Percentiles rank a stretch among this genome's conserved stretches.
Conservation (phyloP, 2,329 filamentous ascomycete genomes). For the Fusarium sororula region DNA sequence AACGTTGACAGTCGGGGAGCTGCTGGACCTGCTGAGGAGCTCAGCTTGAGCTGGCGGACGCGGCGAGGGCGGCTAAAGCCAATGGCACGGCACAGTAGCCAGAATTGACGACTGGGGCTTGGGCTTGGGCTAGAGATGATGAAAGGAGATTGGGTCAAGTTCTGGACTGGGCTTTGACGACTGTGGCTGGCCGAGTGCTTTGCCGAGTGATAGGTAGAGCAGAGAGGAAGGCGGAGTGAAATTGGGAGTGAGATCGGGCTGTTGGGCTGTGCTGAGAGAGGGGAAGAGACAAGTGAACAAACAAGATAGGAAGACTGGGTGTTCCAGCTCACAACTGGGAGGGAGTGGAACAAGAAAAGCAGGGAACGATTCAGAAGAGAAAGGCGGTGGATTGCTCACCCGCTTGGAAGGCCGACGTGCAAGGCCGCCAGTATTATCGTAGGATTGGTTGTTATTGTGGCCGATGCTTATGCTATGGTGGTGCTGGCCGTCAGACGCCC, state of each 20-base stretch:
- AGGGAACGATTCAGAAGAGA: conserved; percentile 54
- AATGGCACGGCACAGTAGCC: conserved; percentile 19
- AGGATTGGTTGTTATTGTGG: conserved; percentile 45
- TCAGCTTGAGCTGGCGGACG: conserved; percentile 31
- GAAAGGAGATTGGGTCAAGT: conserved; percentile 33
- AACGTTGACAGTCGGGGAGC: conserved; percentile 43
- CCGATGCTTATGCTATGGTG: conserved; percentile 44
- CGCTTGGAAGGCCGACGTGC: conserved; percentile 67
- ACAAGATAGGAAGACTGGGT: conserved; percentile 5
- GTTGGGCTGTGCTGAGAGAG: conserved; percentile 28
- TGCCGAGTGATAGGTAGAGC: conserved; percentile 12
- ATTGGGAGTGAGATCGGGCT: conserved; percentile 22
- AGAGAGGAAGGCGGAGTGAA: conserved; percentile 19
- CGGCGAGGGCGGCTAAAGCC: conserved; percentile 23
- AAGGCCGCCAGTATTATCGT: conserved; percentile 61
- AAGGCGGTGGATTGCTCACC: conserved; percentile 57
- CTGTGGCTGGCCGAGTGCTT: conserved; percentile 30
- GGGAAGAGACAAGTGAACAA: conserved; percentile 7
- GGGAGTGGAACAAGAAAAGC: conserved; percentile 41
- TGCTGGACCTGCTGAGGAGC: conserved; percentile 38
- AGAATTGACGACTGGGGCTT: conserved; percentile 34
- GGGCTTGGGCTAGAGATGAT: conserved; percentile 36
- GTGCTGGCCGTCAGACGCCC: conserved; percentile 40
- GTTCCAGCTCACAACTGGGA: conserved; percentile 28
- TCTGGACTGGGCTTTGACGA: conserved; percentile 26